A percentile compares a stretch with the other conserved stretches of the same genome.
Evolutionary conservation across 2,329 filamentous ascomycete species (phyloP).

Genomic region (Ceratocystis lukuohia): DNA sequence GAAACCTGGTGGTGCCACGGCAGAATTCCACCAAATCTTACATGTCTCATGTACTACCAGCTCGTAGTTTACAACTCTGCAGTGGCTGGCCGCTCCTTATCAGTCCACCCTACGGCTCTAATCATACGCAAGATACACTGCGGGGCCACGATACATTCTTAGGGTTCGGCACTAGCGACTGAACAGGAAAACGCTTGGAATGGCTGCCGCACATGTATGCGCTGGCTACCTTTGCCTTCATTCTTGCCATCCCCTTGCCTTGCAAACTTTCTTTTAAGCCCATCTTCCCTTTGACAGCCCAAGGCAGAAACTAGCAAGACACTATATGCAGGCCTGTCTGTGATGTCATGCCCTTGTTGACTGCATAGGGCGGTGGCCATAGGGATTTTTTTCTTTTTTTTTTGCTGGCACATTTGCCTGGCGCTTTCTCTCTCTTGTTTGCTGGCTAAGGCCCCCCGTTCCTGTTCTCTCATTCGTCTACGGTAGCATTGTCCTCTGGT

Average conservation of each 20-base stretch:
- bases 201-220: not conserved
- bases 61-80: not conserved
- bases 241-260: not conserved
- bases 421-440: not conserved
- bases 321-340: not conserved
- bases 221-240: not conserved
- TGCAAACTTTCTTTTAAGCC: not conserved
- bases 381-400: not conserved
- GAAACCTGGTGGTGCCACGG: not conserved
- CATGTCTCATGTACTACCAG: not conserved
- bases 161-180: not conserved
- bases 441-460: not conserved
- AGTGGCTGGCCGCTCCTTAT: not conserved
- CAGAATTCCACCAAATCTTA: not conserved
- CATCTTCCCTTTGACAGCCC: not conserved
- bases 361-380: not conserved
- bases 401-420: too few relatives aligned
- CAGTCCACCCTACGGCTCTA: not conserved
- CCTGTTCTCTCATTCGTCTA: not conserved
- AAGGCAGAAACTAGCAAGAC: not conserved
- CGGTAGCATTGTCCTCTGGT: not conserved
- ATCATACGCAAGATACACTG: not conserved
- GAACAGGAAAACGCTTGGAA: conserved; percentile 2
- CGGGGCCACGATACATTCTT: not conserved
- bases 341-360: not conserved